phyloP scores from a whole-genome alignment of 495 filamentous ascomycete genomes.

The Sordaria brevicollis region DNA sequence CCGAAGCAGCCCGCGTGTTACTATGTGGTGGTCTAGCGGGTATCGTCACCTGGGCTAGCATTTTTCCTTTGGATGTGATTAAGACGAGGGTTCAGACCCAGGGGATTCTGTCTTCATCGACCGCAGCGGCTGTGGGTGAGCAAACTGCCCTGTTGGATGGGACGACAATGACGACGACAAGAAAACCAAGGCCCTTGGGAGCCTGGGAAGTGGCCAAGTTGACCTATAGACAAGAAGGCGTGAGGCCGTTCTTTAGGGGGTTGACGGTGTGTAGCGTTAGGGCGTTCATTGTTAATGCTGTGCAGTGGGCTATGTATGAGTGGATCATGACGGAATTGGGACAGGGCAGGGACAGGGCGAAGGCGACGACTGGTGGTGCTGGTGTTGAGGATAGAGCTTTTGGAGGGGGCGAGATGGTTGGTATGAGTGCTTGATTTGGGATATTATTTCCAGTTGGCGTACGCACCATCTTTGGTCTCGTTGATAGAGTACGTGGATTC shows the following conservation, averaged over 20 bases:
- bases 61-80: conserved; percentile 81
- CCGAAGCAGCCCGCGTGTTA: conserved; percentile 53
- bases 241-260: conserved; percentile 63
- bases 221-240: conserved; percentile 54
- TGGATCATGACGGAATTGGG: conserved; percentile 57
- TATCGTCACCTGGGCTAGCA: conserved; percentile 71
- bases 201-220: conserved; percentile 52
- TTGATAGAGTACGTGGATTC: too few species aligned
- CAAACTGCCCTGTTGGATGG: conserved; percentile 20
- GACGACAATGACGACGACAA: conserved; percentile 1
- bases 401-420: background rate
- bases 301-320: conserved; percentile 81
- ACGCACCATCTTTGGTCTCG: background rate
- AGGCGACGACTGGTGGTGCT: background rate
- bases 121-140: conserved; percentile 7
- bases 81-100: conserved; percentile 81
- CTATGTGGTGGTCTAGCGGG: conserved; percentile 80
- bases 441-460: background rate
- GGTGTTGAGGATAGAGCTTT: background rate
- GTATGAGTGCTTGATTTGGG: background rate
- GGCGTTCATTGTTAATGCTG: conserved; percentile 77
- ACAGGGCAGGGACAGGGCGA: conserved; percentile 9
- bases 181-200: conserved; percentile 27
- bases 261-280: conserved; percentile 66
- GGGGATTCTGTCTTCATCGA: conserved; percentile 3